Evolutionary conservation across 805 yeast genomes (phyloP), one percentile per base, ranked within the genome.

Genomic region (Huiozyma naganishii): DNA sequence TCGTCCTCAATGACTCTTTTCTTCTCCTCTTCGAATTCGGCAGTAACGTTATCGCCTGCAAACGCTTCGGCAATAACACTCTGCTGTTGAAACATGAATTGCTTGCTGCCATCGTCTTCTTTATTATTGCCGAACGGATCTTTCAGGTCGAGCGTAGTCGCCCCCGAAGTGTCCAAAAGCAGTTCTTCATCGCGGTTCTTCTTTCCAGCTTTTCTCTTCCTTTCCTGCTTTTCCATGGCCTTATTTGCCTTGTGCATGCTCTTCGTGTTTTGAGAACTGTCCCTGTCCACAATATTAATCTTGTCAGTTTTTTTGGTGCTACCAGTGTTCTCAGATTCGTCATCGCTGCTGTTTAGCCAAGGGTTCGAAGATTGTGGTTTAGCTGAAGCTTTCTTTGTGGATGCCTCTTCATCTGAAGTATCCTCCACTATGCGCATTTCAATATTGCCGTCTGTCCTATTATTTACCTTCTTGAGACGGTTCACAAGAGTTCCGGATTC

Each of bases 21-120:
- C 67, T 90, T 92, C 54, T 89, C 97, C 10, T 68, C 72, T 49
- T 76, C 78, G 61, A 92, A 92, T 51, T 88, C 72, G 6, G 70
- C 67, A 11, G 86, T 83, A 35, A 90, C 95, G 59, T 92, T 92
- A 66, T 92, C 98, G 28, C 97, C 97, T 4, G 97, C 97, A 71
- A 92, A 92, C 0, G 97, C 98, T 58, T 88, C 82, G 48, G 81
- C 77, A 48, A 92, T 83, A 38, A 92, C 70, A 43, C 86, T 89
- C 50, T 79, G 78, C 57, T 88, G 95, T 52, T 77, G 76, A 68
- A 88, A 85, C 74, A 76, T 71, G 46, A 67, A 69, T 36, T 41
- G 47, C 30, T 66, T 60, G 36, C 69, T 71, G 12, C 66, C 74
- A 11, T 65, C 72, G 3, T 66, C 77, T 17, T 17, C 23, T 17